Evolutionary conservation across 768 basidiomycete genomes (phyloP).

Genomic region (Lactarius psammicola): DNA sequence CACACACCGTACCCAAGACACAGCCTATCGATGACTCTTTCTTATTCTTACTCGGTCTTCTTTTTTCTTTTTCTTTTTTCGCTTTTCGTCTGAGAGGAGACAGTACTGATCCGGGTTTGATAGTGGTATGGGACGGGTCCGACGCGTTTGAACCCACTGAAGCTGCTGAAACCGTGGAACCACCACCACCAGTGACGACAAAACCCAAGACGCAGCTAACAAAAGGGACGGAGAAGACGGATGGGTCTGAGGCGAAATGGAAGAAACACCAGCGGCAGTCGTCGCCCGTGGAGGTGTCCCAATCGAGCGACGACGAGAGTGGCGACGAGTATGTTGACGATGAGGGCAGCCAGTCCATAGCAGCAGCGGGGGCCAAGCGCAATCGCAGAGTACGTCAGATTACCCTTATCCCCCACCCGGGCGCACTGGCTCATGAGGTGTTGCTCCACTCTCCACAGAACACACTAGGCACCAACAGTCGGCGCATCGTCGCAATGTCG

Average conservation of each 20-base stretch:
- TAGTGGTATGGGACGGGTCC: constrained; percentile 74
- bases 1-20: neutral
- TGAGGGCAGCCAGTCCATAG: constrained; percentile 41
- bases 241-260: constrained; percentile 50
- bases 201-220: constrained; percentile 18
- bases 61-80: constrained; percentile 5
- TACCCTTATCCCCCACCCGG: too few species aligned
- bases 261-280: constrained; percentile 11
- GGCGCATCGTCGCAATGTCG: constrained; percentile 13
- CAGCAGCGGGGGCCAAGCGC: constrained; percentile 35
- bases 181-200: constrained; percentile 30
- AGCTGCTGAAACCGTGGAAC: constrained; percentile 29
- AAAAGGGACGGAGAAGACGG: constrained; percentile 34
- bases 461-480: neutral
- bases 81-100: constrained; percentile 1
- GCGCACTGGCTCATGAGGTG: neutral
- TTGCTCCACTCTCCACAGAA: neutral
- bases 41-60: neutral
- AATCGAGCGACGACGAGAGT: constrained; percentile 41
- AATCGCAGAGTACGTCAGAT: constrained; percentile 46
- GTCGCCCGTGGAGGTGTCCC: constrained; percentile 28
- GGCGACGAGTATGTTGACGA: constrained; percentile 73
- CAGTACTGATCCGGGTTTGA: constrained; percentile 25
- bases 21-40: neutral
- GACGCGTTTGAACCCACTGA: constrained; percentile 47